Base-by-base conservation (phyloP, 805 yeast genomes). In the Wickerhamomyces sydowiorum region DNA sequence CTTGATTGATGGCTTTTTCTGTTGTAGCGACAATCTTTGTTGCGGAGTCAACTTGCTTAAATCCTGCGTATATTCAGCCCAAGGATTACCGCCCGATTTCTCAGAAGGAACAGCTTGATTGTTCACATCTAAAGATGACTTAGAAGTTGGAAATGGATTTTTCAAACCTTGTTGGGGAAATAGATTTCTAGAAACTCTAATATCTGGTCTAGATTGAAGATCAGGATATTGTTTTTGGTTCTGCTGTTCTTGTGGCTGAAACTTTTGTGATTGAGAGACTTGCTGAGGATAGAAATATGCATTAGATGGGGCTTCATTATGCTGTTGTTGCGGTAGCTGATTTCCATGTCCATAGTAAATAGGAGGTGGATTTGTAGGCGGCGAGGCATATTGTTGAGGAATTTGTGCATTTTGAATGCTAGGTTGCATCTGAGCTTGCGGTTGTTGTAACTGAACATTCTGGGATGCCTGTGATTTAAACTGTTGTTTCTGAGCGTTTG, bases 11-110 rank as follows among this genome's bases (percentile, higher is more conserved):
- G 30, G 33, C 15, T 30, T 17, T 18, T 35, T 28, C 15, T 27
- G 33, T 19, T 37, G 39, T 3, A 9, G 8, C 21, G 13, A 20
- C 15, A 20, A 6, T 7, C 19, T 27, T 19, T 36, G 25, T 25
- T 36, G 38, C 14, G 38, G 28, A 14, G 4, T 34, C 4, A 21
- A 19, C 13, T 22, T 19, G 17, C 31, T 8, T 14, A 31, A 10
- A n/a, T 36, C 21, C 6, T 21, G 17, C 17, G 12, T 33, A 36
- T 40, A 49, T 21, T 40, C 40, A 14, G 48, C 46, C 54, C 54
- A 50, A 10, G 54, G 54, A 36, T 50, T 50, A 10, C 45, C 52
- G 15, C 55, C 56, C 10, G 59, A 50, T 1, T 39, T 34, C 27
- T 53, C 51, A 7, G 54, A 47, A 22, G 32, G 21, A 2, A 51